Base-by-base conservation (phyloP, 345 rosid genomes). In the Syzygium oleosum region DNA sequence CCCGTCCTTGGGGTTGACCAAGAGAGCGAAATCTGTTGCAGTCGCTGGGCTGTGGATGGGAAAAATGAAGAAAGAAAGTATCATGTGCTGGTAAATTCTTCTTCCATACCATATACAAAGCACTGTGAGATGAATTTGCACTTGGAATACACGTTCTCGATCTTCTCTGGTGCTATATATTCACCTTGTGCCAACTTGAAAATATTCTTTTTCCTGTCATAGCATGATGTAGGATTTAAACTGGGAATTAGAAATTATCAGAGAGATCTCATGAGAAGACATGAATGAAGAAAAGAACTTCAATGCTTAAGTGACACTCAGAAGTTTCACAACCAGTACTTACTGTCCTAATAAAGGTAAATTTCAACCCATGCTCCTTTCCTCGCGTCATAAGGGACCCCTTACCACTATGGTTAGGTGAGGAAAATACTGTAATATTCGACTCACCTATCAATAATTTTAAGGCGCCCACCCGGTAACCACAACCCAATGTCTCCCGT, bases 101-200 rank as follows among this genome's bases (percentile, higher is more conserved):
- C 65, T 46, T 65, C 84, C 88, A 52, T 65, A 89, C 94, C 94
- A 84, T 91, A 91, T 51, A 91, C 85, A 85, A 91, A 91, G 86
- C 93, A 91, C 88, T 91, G 94, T 29, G 91, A 54, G 46, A 91
- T 86, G 89, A 91, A 92, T 88, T 89, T 90, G 92, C 91, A 89
- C 78, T 91, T 91, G 51, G 91, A 85, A 87, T 91, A 92, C 22
- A 88, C 90, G 52, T 89, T 92, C 91, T 91, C 94, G 86, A 89
- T 78, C 89, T 92, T 92, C 88, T 91, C 94, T 12, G 92, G 93
- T 15, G 93, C 93, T 85, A 92, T 88, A 83, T 92, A 92, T 77
- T 92, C 94, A 25, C 93, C 93, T 87, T 92, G 94, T 31, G 94
- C 93, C 89, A 92, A 86, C 91, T 92, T 92, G 88, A 92, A 92